These are phyloP conservation scores for Fusarium robinianum DNA, from an alignment of 2,329 filamentous ascomycete species.

Conservation along the genomic window DNA sequence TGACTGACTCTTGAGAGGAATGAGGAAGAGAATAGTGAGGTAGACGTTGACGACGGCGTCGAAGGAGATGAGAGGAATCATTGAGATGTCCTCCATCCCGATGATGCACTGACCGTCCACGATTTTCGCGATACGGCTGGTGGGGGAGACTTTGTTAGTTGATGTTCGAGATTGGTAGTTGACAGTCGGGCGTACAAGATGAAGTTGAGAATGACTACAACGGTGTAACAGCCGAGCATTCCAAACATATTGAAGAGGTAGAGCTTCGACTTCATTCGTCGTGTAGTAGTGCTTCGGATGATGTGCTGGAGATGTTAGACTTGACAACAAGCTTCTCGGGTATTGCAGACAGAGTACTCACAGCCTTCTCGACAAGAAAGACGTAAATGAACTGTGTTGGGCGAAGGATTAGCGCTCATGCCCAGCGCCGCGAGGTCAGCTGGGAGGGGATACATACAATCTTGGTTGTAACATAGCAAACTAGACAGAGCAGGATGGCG, in stretches of 20 bases:
- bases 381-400: constrained; percentile 59
- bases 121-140: constrained; percentile 60
- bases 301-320: constrained; percentile 54
- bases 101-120: constrained; percentile 62
- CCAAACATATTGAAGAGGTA: constrained; percentile 66
- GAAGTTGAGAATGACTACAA: constrained; percentile 62
- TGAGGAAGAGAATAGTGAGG: constrained; percentile 64
- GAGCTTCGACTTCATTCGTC: constrained; percentile 59
- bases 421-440: too few species aligned
- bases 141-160: constrained; percentile 2
- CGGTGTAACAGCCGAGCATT: constrained; percentile 52
- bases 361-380: constrained; percentile 67
- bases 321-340: too few species aligned
- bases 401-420: neutral
- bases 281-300: constrained; percentile 56
- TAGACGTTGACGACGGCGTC: constrained; percentile 67
- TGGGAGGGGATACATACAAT: too few species aligned
- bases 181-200: constrained; percentile 54
- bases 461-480: constrained; percentile 67
- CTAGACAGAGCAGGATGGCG: constrained; percentile 63
- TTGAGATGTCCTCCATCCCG: constrained; percentile 61
- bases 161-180: neutral
- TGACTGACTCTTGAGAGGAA: constrained; percentile 59
- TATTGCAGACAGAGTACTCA: constrained; percentile 35
- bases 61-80: constrained; percentile 65